Base-by-base conservation (phyloP, 371 early-diverging fungal genomes). In the Syncephalastrum racemosum region DNA sequence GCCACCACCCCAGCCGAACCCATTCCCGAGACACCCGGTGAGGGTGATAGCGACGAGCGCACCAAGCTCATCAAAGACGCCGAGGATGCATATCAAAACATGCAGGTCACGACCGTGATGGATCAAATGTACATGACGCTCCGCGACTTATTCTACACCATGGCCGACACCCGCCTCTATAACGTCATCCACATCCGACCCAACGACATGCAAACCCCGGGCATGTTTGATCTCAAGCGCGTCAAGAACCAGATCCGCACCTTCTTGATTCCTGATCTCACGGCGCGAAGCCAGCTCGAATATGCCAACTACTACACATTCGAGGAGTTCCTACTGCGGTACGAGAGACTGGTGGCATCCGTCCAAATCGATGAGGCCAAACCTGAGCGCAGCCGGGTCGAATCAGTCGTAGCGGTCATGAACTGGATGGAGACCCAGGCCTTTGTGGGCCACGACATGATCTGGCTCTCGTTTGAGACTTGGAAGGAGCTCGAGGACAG, bases 101-200 rank as follows among this genome's bases (percentile, higher is more conserved):
- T 71, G 67, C 67, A 75, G 46, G 85, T 86, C 18, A 81, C 80
- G 19, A 88, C 91, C 1, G 85, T 87, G 44, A 61, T 86, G 46
- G 82, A 83, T 45, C 88, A 91, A 44, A 67, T 92, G 8, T 79
- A 81, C 60, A 70, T 70, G 50, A 85, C 90, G 0, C 61, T 92
- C 2, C 80, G 84, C 23, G 89, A 91, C 58, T 60, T 93, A 13
- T 79, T 86, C 43, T 75, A 74, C 19, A 85, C 90, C 3, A 82
- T 90, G 57, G 70, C 79, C 15, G 91, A 91, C 54, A 92, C 96
- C 0, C 84, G 87, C 45, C 77, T 91, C 15, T 96, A 96, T 90
- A 90, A 90, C 60, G 70, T 96, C 50, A 77, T 92, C 64, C 92
- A 92, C 71, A 73, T 97, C 52, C 81, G 86, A 44, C 90, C 92